These are phyloP conservation scores for Carex arenaria DNA, from an alignment of 202 grass and related monocot species.

Conservation along the genomic window DNA sequence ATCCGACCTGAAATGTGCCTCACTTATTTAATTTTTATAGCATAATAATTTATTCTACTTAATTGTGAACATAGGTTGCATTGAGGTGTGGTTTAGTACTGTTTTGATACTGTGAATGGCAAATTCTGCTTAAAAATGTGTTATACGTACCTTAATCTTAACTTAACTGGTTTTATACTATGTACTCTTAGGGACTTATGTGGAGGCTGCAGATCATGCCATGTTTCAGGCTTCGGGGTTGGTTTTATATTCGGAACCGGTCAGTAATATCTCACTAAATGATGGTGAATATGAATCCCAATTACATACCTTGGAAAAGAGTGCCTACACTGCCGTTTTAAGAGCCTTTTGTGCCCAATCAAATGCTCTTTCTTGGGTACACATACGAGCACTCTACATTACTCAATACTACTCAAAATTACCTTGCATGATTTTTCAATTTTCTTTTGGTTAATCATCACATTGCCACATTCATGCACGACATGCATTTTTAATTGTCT, in stretches of 20 bases:
- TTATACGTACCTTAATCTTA: background rate
- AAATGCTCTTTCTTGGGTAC: constrained; percentile 52
- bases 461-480: constrained; percentile 5
- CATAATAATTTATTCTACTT: background rate
- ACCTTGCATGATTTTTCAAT: constrained; percentile 8
- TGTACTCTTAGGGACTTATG: background rate
- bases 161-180: background rate
- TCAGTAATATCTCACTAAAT: constrained; percentile 19
- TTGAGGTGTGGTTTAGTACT: background rate
- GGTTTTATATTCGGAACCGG: background rate
- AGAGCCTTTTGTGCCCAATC: constrained; percentile 54
- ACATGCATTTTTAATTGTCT: constrained; percentile 10
- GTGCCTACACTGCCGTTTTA: constrained; percentile 54
- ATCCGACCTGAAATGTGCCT: background rate
- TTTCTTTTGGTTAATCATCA: constrained; percentile 12
- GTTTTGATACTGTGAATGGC: background rate
- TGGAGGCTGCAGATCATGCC: background rate
- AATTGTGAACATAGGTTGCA: background rate
- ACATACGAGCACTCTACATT: background rate
- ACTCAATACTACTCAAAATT: constrained; percentile 10
- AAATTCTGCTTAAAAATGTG: background rate
- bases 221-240: background rate
- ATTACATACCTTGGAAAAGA: constrained; percentile 45
- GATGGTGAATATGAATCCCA: constrained; percentile 37
- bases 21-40: background rate